Base-by-base conservation (phyloP, 371 early-diverging fungal genomes). In the Nematocida homosporus region DNA sequence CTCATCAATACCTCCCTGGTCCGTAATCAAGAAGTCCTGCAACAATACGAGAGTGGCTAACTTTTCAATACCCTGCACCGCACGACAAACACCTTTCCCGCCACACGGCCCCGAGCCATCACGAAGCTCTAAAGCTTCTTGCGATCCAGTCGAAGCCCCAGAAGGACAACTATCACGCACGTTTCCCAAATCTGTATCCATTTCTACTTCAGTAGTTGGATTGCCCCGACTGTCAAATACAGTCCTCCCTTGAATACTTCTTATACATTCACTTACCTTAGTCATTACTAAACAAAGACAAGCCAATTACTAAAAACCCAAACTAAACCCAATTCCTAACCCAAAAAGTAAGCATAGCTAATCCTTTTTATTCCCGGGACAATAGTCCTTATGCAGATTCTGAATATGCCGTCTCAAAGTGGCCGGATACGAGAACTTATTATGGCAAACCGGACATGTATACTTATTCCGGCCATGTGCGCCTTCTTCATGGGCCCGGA, bases 211-310 rank as follows among this genome's bases (percentile, higher is more conserved):
- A 65, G 95, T 90, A 66, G 97, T 96, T 61, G 98, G 98, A 88
- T 91, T 92, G 68, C 98, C 97, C 79, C 97, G 89, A 63, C 96
- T 95, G 86, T 94, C 93, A 79, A 94, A 93, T 86, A 96, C 93
- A 86, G 93, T 93, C 84, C 97, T 78, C 79, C 95, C 94, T 48
- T 67, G 64, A 29, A 79, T 59, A 25, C 34, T 68, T 44, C 41
- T 13, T n/a, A 66, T 32, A 37, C 35, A 56, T 27, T 67, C 42
- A 41, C 52, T 56, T 42, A 68, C 37, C 25, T 72, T 72, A 60
- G 51, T 69, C 13, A 40, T 25, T 25, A 35, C 10, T 16, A 64
- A 64, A 30, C n/a, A 40, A n/a, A n/a, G n/a, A n/a, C n/a, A n/a
- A n/a, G n/a, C n/a, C n/a, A n/a, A n/a, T n/a, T n/a, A n/a, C n/a